Base-by-base conservation (phyloP, 2,329 filamentous ascomycete genomes). In the Xylariaceae sp. region DNA sequence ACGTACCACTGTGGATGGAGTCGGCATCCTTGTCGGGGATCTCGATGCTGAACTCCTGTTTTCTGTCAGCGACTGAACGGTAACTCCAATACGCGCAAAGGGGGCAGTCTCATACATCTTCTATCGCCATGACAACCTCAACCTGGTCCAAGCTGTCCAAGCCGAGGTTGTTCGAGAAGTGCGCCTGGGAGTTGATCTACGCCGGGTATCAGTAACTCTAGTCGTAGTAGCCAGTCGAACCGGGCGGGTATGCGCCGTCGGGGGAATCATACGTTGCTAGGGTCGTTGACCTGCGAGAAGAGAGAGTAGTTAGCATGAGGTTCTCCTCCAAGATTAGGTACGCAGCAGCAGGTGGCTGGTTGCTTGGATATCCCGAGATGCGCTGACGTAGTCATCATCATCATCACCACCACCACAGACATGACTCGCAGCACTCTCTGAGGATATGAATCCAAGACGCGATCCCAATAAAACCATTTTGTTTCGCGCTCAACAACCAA, bases 41-140 rank as follows among this genome's bases (percentile, higher is more conserved):
- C 84, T 97, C 92, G 76, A 97, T 94, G 88, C 91, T 85, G 74
- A 87, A 86, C 72, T 87, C 81, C 79, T 67, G 53, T 68, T 65
- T 15, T n/a, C 5, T 52, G 65, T 75, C 57, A 72, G 67, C n/a
- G 13, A 56, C 3, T 13, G n/a, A 35, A 44, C 11, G 2, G 35
- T 15, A 3, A 39, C 55, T 39, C 18, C 4, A 13, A 45, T 11
- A 9, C 45, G 15, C 13, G 42, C 53, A 60, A 56, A 3, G 10
- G 8, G 10, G 7, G 9, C 37, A n/a, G 5, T n/a, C 30, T 5
- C 57, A 69, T 78, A 92, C 89, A 87, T 99, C 94, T 85, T 99
- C 94, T 78, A 99, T 97, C 68, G 94, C 94, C 94, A 99, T 99
- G 71, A 99, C 94, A 68, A 99, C 94, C 83, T 99, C 94, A 66